phyloP scores from a whole-genome alignment of 2,329 filamentous ascomycete species.

The Cryphonectria carpinicola region DNA sequence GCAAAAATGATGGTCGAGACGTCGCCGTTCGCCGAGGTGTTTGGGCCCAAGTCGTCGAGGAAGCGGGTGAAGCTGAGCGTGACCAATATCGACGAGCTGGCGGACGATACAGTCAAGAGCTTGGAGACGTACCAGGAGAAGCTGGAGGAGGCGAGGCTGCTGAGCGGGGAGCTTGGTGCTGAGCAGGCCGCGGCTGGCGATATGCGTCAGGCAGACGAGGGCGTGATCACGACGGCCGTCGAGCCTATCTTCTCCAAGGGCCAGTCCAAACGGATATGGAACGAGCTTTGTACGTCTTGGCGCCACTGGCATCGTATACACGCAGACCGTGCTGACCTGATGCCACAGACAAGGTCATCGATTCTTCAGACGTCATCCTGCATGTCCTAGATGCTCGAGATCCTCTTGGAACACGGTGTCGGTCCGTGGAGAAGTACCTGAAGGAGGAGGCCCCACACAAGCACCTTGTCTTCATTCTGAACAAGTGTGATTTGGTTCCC shows the following conservation, averaged over 20 bases:
- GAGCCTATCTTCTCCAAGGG: slow-evolving; percentile 94
- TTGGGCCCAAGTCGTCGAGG: slow-evolving; percentile 89
- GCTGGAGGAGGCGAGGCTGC: slow-evolving; percentile 74
- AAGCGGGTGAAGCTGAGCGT: slow-evolving; percentile 91
- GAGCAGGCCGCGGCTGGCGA: slow-evolving; percentile 50
- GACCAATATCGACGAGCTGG: slow-evolving; percentile 79
- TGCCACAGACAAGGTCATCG: slow-evolving; percentile 84
- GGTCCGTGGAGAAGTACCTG: slow-evolving; percentile 90
- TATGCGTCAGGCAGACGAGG: slow-evolving; percentile 44
- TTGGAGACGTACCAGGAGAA: slow-evolving; percentile 82
- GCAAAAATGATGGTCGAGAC: slow-evolving; percentile 90
- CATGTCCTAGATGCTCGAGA: slow-evolving; percentile 91
- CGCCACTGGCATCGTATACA: neutral
- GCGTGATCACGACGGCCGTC: slow-evolving; percentile 64
- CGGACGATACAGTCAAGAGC: slow-evolving; percentile 76
- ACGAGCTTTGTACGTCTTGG: slow-evolving; percentile 69
- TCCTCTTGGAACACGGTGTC: slow-evolving; percentile 86
- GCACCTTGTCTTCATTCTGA: slow-evolving; percentile 86
- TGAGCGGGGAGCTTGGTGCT: slow-evolving; percentile 70
- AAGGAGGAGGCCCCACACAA: slow-evolving; percentile 94
- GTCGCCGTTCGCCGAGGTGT: slow-evolving; percentile 83
- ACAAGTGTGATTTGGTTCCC: slow-evolving; percentile 92
- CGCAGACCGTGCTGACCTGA: neutral
- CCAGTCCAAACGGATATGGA: slow-evolving; percentile 95
- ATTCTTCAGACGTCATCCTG: slow-evolving; percentile 95